phyloP scores from a whole-genome alignment of 208 protist species.

The Leishmania aethiopica region DNA sequence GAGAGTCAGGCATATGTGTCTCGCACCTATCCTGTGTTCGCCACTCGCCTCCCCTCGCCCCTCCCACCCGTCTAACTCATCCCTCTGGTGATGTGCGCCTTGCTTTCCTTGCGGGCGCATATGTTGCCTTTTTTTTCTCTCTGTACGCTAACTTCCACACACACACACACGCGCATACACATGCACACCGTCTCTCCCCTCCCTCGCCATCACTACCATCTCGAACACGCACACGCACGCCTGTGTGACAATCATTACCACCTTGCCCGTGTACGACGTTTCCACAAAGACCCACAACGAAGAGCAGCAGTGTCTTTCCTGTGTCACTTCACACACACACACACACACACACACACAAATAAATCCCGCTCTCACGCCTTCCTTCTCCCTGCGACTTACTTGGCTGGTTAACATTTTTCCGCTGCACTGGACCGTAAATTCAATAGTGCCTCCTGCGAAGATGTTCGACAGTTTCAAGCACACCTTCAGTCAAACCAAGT shows the following conservation, averaged over 20 bases:
- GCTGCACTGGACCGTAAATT: neutral
- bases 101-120: neutral
- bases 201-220: neutral
- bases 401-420: neutral
- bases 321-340: neutral
- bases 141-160: neutral
- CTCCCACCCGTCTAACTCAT: neutral
- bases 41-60: neutral
- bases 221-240: neutral
- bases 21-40: neutral
- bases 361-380: neutral
- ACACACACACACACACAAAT: neutral
- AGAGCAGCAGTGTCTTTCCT: neutral
- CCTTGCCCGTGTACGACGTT: neutral
- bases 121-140: neutral
- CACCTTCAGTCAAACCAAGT: conserved; percentile 44
- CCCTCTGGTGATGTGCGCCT: neutral
- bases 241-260: too few relatives aligned
- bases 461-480: conserved; percentile 22
- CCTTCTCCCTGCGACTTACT: neutral
- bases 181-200: neutral
- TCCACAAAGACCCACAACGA: neutral
- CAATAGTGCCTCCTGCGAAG: neutral
- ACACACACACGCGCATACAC: neutral
- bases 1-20: neutral